Conservation (phyloP, 331 rosid genomes). For the Spiraea crenata region DNA sequence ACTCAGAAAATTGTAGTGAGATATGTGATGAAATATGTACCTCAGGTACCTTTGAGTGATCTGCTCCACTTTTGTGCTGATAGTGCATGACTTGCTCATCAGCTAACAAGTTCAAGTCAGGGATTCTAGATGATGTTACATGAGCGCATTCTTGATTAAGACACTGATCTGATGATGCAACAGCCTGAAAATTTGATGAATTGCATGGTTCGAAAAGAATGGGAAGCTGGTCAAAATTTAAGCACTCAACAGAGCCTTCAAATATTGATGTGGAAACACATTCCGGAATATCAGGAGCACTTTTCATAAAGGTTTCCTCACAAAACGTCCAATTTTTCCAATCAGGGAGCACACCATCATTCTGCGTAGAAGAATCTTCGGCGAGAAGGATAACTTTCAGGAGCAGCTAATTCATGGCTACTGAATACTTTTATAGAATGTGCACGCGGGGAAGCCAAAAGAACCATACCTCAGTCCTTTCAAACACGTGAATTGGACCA, state of each 20-base stretch:
- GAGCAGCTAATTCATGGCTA: neutral
- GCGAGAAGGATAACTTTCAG: conserved; percentile 2
- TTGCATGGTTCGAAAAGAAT: conserved; percentile 29
- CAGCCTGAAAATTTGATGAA: conserved; percentile 29
- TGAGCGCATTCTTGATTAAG: conserved; percentile 27
- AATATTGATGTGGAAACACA: conserved; percentile 37
- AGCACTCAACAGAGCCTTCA: conserved; percentile 56
- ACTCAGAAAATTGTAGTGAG: neutral
- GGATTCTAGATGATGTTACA: conserved; percentile 26
- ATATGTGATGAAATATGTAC: conserved; percentile 40
- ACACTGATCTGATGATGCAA: conserved; percentile 35
- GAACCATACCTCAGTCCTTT: conserved; percentile 48
- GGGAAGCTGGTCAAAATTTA: conserved; percentile 48
- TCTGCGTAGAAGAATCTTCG: conserved; percentile 47
- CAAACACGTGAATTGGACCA: conserved; percentile 83
- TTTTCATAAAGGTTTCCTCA: conserved; percentile 25
- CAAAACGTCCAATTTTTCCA: conserved; percentile 71
- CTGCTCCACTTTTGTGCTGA: conserved; percentile 27
- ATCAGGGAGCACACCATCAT: conserved; percentile 41
- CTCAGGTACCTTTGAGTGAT: conserved; percentile 33
- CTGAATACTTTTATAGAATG: conserved; percentile 1
- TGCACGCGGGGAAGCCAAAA: conserved; percentile 7
- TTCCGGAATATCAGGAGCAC: conserved; percentile 21
- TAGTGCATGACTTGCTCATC: conserved; percentile 25
- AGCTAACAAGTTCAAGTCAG: conserved; percentile 15